Percentiles rank a stretch among this genome's conserved stretches.
These are phyloP conservation scores for Catharanthus roseus DNA, from an alignment of 257 asterid genomes.

Conservation along the genomic window DNA sequence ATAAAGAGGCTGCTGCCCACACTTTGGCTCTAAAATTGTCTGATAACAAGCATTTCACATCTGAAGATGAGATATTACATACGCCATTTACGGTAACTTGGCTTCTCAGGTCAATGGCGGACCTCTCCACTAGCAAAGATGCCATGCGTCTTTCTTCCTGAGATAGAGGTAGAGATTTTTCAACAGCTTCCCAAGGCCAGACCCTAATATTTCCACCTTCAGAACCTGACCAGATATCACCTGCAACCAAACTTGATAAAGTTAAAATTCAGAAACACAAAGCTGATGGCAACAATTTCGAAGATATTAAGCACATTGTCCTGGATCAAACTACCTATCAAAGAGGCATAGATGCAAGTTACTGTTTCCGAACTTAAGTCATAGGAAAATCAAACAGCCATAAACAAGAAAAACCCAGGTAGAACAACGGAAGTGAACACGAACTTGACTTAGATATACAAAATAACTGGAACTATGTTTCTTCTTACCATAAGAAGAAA, in stretches of 20 bases:
- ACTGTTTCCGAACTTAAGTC: background rate
- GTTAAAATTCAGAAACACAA: background rate
- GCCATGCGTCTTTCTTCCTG: slow-evolving; percentile 87
- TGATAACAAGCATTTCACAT: slow-evolving; percentile 62
- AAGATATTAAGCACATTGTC: background rate
- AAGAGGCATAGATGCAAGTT: background rate
- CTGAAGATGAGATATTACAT: slow-evolving; percentile 79
- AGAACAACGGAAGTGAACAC: background rate
- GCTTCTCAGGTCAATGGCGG: slow-evolving; percentile 67
- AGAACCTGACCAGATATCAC: slow-evolving; percentile 95
- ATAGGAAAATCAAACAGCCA: background rate
- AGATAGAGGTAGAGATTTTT: slow-evolving; percentile 68
- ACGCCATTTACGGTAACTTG: slow-evolving; percentile 85
- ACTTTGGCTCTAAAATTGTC: slow-evolving; percentile 63
- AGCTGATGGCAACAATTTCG: slow-evolving; percentile 3
- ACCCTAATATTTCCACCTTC: slow-evolving; percentile 71
- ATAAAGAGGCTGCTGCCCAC: slow-evolving; percentile 73
- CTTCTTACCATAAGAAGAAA: slow-evolving; percentile 72
- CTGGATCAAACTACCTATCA: background rate
- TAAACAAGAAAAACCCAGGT: no score
- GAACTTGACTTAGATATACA: background rate
- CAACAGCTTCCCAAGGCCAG: slow-evolving; percentile 90
- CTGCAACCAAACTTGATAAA: slow-evolving; percentile 30
- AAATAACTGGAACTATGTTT: background rate
- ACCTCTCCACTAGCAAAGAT: slow-evolving; percentile 74